phyloP scores from a whole-genome alignment of 2,329 filamentous ascomycete species.

The Fonsecaea pugnacius region DNA sequence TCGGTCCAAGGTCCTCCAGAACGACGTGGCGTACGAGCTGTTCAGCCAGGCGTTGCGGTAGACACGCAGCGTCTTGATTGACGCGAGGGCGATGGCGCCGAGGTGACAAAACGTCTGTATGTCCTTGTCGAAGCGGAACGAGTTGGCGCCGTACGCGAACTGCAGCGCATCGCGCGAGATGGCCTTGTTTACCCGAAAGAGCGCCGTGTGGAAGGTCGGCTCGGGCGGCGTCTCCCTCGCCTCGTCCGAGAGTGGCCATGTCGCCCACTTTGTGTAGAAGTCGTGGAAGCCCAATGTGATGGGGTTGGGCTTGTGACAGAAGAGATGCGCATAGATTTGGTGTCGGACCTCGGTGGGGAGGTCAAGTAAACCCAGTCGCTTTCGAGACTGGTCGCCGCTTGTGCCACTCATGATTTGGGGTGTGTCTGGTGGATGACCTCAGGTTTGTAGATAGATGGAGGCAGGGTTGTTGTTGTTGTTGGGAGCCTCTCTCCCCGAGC shows the following conservation, averaged over 20 bases:
- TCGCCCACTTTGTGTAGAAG: slow-evolving; percentile 7
- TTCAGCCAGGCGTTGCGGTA: slow-evolving; percentile 22
- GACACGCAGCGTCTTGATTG: slow-evolving; percentile 25
- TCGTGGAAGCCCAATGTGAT: slow-evolving; percentile 19
- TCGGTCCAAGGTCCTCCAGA: slow-evolving; percentile 24
- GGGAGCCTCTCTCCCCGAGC: background rate
- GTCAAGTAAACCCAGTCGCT: slow-evolving; percentile 14
- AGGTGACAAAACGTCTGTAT: slow-evolving; percentile 23
- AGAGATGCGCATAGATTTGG: slow-evolving; percentile 28
- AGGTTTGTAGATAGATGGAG: background rate
- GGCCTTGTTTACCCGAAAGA: slow-evolving; percentile 32
- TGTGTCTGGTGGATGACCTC: background rate
- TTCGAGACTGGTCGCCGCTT: background rate
- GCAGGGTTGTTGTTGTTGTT: too few species aligned
- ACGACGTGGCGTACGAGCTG: slow-evolving; percentile 5
- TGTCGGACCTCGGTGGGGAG: slow-evolving; percentile 30
- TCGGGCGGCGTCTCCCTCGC: background rate
- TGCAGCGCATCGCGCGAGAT: slow-evolving; percentile 30
- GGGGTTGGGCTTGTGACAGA: slow-evolving; percentile 25
- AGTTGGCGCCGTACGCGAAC: slow-evolving; percentile 30
- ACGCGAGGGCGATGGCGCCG: slow-evolving; percentile 20
- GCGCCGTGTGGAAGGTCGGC: slow-evolving; percentile 26
- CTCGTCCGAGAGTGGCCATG: slow-evolving; percentile 6
- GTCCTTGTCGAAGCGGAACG: slow-evolving; percentile 25
- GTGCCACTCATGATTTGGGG: background rate